Percentiles rank a stretch among this genome's conserved stretches.
phyloP scores from a whole-genome alignment of 2,329 filamentous ascomycete genomes.

The Myotisia sp. region DNA sequence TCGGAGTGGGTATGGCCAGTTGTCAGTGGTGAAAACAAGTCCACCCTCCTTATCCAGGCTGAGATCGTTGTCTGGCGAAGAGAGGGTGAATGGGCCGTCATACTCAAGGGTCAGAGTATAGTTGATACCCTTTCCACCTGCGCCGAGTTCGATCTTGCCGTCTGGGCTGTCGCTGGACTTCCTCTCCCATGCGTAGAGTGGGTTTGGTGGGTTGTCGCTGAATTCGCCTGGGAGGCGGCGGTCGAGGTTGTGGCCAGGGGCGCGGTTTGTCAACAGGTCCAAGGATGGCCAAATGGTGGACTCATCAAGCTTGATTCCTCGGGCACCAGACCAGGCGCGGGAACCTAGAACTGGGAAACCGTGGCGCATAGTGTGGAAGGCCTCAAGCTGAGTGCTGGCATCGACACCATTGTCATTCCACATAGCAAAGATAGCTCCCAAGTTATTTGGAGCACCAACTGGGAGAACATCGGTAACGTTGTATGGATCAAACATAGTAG shows the following conservation, averaged over 20 bases:
- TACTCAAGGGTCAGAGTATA: constrained; percentile 40
- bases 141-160: constrained; percentile 27
- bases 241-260: constrained; percentile 39
- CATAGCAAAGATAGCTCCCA: constrained; percentile 37
- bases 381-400: constrained; percentile 37
- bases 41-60: constrained; percentile 22
- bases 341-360: constrained; percentile 39
- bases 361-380: constrained; percentile 38
- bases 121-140: constrained; percentile 41
- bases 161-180: constrained; percentile 14
- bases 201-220: constrained; percentile 23
- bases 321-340: constrained; percentile 41
- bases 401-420: constrained; percentile 45
- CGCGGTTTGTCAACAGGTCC: constrained; percentile 27
- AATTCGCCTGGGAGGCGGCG: constrained; percentile 23
- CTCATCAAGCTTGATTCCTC: constrained; percentile 28
- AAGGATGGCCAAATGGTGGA: constrained; percentile 27
- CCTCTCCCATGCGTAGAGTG: constrained; percentile 21
- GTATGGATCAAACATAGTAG: constrained; percentile 37
- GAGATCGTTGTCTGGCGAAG: constrained; percentile 32
- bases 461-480: constrained; percentile 37
- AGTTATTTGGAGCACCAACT: constrained; percentile 25
- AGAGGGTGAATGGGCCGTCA: constrained; percentile 33
- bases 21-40: constrained; percentile 33
- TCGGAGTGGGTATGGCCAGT: constrained; percentile 37